A percentile compares a stretch with the other conserved stretches of the same genome.
Evolutionary conservation across 495 filamentous ascomycete genomes (phyloP).

Genomic region (Parathielavia hyrcaniae): DNA sequence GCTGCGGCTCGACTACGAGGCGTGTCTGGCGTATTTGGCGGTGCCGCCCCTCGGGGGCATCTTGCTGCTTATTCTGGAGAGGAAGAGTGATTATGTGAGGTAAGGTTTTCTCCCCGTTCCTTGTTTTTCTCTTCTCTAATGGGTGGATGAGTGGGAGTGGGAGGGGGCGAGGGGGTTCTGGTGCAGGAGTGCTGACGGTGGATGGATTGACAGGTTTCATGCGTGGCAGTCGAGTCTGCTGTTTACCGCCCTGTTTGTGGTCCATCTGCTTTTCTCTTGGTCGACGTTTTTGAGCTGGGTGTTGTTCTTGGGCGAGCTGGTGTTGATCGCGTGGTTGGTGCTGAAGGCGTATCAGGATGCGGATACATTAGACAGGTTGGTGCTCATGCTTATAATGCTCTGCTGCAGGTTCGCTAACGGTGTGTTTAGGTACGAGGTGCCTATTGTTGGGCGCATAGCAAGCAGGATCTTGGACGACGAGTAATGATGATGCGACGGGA

Average conservation of each 20-base stretch:
- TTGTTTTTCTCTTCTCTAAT: no score
- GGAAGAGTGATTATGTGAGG: conserved; percentile 96
- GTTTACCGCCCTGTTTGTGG: conserved; percentile 75
- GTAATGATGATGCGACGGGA: conserved; percentile 34
- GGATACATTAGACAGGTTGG: conserved; percentile 77
- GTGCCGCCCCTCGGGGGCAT: conserved; percentile 84
- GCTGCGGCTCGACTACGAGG: conserved; percentile 72
- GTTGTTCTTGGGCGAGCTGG: conserved; percentile 67
- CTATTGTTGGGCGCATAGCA: conserved; percentile 75
- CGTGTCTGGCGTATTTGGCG: conserved; percentile 80
- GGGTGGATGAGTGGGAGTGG: neutral
- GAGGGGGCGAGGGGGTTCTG: neutral
- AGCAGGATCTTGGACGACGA: conserved; percentile 92
- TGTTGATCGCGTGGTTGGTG: conserved; percentile 69
- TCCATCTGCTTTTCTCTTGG: conserved; percentile 84
- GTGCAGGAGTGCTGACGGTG: conserved; percentile 2
- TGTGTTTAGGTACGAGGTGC: conserved; percentile 64
- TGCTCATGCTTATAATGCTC: neutral
- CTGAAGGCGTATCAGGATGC: conserved; percentile 81
- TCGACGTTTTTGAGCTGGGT: conserved; percentile 78
- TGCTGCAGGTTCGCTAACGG: neutral
- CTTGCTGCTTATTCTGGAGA: conserved; percentile 75
- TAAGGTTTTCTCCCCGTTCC: conserved; percentile 41
- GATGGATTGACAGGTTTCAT: conserved; percentile 60
- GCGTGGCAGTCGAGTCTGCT: conserved; percentile 90